A percentile compares a stretch with the other conserved stretches of the same genome.
phyloP scores from a whole-genome alignment of 176 grass and related monocot species.

The Oropetium thomaeum region DNA sequence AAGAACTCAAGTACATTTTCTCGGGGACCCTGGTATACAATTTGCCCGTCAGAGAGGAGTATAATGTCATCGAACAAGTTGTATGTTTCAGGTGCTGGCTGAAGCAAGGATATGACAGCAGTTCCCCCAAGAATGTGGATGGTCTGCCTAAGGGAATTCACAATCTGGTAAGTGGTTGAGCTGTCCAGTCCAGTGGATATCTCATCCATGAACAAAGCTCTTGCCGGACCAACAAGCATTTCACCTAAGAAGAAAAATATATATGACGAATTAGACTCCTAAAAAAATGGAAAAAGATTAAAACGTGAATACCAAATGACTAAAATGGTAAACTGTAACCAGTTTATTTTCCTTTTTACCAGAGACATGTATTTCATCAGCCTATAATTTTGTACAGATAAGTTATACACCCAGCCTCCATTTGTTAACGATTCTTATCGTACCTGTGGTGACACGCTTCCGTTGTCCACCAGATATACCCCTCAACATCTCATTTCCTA shows the following conservation, averaged over 20 bases:
- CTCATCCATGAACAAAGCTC: slow-evolving; percentile 94
- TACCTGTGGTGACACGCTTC: slow-evolving; percentile 97
- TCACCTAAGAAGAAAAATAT: slow-evolving; percentile 52
- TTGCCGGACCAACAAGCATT: slow-evolving; percentile 95
- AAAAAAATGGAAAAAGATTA: not conserved
- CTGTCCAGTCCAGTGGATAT: slow-evolving; percentile 96
- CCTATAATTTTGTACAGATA: not conserved
- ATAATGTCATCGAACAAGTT: slow-evolving; percentile 92
- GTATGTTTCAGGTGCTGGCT: slow-evolving; percentile 95
- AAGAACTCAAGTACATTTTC: slow-evolving; percentile 88
- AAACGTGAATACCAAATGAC: not conserved
- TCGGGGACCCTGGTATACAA: slow-evolving; percentile 85
- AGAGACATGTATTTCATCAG: not conserved
- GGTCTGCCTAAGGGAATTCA: slow-evolving; percentile 69
- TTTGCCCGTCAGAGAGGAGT: slow-evolving; percentile 79
- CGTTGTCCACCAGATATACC: slow-evolving; percentile 92
- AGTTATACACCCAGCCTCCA: not conserved
- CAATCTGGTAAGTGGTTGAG: slow-evolving; percentile 93
- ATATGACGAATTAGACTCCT: slow-evolving; percentile 14
- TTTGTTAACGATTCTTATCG: slow-evolving; percentile 9
- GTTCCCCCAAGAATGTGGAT: slow-evolving; percentile 85
- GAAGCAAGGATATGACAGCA: slow-evolving; percentile 81
- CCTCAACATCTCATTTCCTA: slow-evolving; percentile 88
- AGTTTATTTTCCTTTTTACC: not conserved
- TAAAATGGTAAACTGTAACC: not conserved